These are phyloP conservation scores for Limnanthes douglasii DNA, from an alignment of 345 rosid genomes.

Conservation along the genomic window DNA sequence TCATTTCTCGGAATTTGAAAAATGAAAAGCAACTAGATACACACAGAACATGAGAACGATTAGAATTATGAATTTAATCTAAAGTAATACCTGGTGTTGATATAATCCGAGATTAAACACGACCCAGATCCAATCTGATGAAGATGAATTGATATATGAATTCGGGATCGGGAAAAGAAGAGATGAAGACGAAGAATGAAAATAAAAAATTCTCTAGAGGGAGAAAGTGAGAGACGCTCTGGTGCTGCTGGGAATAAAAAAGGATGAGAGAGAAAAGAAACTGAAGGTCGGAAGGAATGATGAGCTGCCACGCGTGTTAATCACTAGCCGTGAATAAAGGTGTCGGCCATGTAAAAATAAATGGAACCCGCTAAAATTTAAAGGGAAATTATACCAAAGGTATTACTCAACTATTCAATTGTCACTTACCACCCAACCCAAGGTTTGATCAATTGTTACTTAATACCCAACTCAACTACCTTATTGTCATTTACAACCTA, in stretches of 20 bases:
- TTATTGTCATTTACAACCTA: too few species aligned
- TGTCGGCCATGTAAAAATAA: too few species aligned
- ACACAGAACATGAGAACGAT: slow-evolving; percentile 6
- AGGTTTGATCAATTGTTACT: too few species aligned
- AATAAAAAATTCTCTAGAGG: slow-evolving; percentile 16
- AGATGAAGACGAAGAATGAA: slow-evolving; percentile 8
- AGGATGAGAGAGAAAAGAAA: slow-evolving; percentile 4
- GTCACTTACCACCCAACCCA: too few species aligned
- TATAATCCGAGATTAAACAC: slow-evolving; percentile 9
- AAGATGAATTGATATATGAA: slow-evolving; percentile 3
- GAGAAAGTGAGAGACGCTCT: slow-evolving; percentile 14
- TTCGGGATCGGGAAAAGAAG: slow-evolving; percentile 11
- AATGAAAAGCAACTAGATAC: slow-evolving; percentile 1
- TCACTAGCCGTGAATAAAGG: too few species aligned
- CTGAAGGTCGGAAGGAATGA: slow-evolving; percentile 47
- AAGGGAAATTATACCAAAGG: too few species aligned
- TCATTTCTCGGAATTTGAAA: slow-evolving; percentile 6
- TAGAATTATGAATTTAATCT: neutral
- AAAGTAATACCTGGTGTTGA: slow-evolving; percentile 16
- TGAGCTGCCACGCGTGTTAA: slow-evolving; percentile 95
- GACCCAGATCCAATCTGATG: slow-evolving; percentile 48
- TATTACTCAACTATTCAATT: too few species aligned
- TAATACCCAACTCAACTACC: too few species aligned
- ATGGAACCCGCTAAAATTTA: too few species aligned
- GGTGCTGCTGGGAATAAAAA: slow-evolving; percentile 21